phyloP scores from a whole-genome alignment of 208 protist species.

The Angomonas ambiguus region DNA sequence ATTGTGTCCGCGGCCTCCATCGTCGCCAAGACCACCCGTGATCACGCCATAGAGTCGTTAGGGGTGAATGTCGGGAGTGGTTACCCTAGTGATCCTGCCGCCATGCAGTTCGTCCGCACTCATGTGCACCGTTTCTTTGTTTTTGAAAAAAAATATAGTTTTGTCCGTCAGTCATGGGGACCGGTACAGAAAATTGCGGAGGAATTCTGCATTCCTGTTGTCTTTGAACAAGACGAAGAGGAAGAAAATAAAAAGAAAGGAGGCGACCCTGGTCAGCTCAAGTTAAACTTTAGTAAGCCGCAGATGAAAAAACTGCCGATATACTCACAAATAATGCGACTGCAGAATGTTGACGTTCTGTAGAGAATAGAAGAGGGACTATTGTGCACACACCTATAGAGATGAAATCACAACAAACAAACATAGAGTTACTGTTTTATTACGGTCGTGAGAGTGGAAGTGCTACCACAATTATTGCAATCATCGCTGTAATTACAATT shows the following conservation, averaged over 20 bases:
- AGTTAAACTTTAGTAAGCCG: conserved; percentile 57
- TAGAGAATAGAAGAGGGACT: background rate
- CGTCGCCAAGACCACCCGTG: conserved; percentile 88
- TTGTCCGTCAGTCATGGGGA: conserved; percentile 77
- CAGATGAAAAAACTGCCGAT: conserved; percentile 25
- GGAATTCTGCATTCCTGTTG: conserved; percentile 50
- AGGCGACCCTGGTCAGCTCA: conserved; percentile 28
- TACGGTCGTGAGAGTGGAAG: too few relatives aligned
- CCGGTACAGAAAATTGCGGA: conserved; percentile 58
- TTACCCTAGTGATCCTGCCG: conserved; percentile 77
- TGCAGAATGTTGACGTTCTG: background rate
- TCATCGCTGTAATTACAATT: too few relatives aligned
- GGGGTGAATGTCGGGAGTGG: conserved; percentile 67
- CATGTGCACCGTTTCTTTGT: conserved; percentile 82
- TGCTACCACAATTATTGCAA: too few relatives aligned
- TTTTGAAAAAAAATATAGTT: conserved; percentile 33
- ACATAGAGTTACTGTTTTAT: background rate
- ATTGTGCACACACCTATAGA: background rate
- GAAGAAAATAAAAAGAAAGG: conserved; percentile 19
- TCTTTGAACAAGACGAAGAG: conserved; percentile 62
- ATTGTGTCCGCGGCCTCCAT: conserved; percentile 93
- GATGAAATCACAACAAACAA: background rate
- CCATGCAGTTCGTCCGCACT: conserved; percentile 58
- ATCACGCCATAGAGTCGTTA: conserved; percentile 34
- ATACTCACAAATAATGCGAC: background rate